A percentile compares a stretch with the other conserved stretches of the same genome.
Evolutionary conservation across 495 filamentous ascomycete genomes (phyloP).

Genomic region (Penicillium canescens): DNA sequence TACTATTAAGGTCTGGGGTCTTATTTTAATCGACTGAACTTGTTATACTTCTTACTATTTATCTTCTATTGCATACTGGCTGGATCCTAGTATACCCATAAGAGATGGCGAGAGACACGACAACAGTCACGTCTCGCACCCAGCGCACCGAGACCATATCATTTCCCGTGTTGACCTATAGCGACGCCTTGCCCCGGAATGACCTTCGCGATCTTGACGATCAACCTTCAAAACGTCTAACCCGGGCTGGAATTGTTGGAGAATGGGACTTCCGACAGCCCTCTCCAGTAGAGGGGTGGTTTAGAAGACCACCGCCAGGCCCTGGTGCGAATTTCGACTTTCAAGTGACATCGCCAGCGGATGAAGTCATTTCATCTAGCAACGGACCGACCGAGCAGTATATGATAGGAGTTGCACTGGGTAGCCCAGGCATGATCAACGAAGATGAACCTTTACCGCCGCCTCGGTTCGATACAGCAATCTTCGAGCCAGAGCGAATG

Average conservation of each 20-base stretch:
- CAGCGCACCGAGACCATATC: constrained; percentile 31
- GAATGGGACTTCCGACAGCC: constrained; percentile 27
- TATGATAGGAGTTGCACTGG: too few relatives aligned
- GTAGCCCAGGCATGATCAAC: too few relatives aligned
- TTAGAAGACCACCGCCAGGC: constrained; percentile 16
- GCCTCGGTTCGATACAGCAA: too few relatives aligned
- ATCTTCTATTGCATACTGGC: background rate
- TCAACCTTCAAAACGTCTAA: constrained; percentile 3
- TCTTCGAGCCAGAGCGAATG: too few relatives aligned
- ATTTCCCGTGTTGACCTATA: constrained; percentile 34
- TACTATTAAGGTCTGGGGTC: constrained; percentile 20
- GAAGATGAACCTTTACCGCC: too few relatives aligned
- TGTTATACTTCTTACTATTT: background rate
- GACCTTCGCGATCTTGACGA: constrained; percentile 25
- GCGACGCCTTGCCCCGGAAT: constrained; percentile 36
- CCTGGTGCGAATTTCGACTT: too few relatives aligned
- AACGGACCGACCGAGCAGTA: too few relatives aligned
- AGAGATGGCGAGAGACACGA: constrained; percentile 32
- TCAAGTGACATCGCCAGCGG: too few relatives aligned
- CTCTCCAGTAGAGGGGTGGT: constrained; percentile 18
- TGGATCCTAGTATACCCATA: constrained; percentile 3
- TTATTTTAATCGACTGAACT: constrained; percentile 9
- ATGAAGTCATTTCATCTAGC: too few relatives aligned
- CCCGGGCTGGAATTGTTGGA: constrained; percentile 6
- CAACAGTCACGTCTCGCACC: constrained; percentile 30